A percentile compares a stretch with the other conserved stretches of the same genome.
Conservation (phyloP, 441 rosid genomes). For the Raphanus hybrid region DNA sequence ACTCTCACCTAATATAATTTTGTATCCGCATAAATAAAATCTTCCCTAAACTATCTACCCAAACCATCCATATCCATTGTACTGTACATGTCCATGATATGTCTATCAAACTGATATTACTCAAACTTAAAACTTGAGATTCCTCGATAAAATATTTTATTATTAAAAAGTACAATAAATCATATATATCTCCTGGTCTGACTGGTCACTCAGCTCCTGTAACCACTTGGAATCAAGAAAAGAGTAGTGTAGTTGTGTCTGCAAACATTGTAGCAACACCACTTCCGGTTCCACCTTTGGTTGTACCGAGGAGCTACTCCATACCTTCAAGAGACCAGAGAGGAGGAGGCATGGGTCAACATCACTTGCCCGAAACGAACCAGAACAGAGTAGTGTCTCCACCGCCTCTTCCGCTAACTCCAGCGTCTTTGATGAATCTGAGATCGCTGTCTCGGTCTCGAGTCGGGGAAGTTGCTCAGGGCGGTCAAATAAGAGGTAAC, state of each 20-base stretch:
- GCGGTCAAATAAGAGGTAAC: slow-evolving; percentile 65
- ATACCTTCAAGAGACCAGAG: slow-evolving; percentile 81
- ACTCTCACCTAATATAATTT: too few species aligned
- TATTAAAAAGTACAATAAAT: not conserved
- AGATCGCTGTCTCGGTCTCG: slow-evolving; percentile 46
- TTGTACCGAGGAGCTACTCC: slow-evolving; percentile 80
- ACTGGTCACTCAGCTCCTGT: slow-evolving; percentile 85
- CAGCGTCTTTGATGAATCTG: slow-evolving; percentile 58
- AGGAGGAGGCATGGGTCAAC: slow-evolving; percentile 38
- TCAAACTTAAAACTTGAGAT: too few species aligned
- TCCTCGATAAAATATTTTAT: too few species aligned
- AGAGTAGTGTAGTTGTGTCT: slow-evolving; percentile 44
- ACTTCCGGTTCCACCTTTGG: slow-evolving; percentile 77
- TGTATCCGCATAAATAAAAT: too few species aligned
- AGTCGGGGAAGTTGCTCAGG: slow-evolving; percentile 43
- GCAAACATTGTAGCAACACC: slow-evolving; percentile 63
- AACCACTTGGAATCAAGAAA: slow-evolving; percentile 65
- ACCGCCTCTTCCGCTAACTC: slow-evolving; percentile 78
- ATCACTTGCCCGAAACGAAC: slow-evolving; percentile 49
- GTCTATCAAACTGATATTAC: too few species aligned
- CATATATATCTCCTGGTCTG: slow-evolving; percentile 48
- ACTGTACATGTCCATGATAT: too few species aligned
- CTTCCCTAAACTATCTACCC: too few species aligned
- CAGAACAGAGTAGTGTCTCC: slow-evolving; percentile 67
- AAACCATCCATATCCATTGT: too few species aligned